Evolutionary conservation across 116 monocot species (phyloP).

Genomic region (Iris pallida): DNA sequence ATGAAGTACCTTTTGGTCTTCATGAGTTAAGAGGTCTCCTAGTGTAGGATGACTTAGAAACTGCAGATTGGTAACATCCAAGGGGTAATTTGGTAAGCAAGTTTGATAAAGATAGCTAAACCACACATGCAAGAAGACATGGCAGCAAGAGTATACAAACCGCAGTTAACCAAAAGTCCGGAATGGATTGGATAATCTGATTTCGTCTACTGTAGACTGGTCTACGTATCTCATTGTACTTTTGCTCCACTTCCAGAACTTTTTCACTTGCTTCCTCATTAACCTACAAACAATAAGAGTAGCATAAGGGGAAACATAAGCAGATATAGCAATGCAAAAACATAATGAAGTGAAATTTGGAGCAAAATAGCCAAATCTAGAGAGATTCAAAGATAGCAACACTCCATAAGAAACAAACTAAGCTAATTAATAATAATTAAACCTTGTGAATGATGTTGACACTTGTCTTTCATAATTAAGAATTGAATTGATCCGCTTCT

Average conservation of each 20-base stretch:
- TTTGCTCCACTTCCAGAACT: slow-evolving; percentile 82
- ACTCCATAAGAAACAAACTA: no score
- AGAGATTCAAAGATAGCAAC: no score
- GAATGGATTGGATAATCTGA: slow-evolving; percentile 67
- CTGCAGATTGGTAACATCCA: slow-evolving; percentile 22
- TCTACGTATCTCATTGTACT: slow-evolving; percentile 80
- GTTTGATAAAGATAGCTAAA: neutral
- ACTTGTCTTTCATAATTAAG: no score
- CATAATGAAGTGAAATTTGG: no score
- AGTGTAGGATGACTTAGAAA: slow-evolving; percentile 86
- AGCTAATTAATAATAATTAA: no score
- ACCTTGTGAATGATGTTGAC: no score
- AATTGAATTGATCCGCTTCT: no score
- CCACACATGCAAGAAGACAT: neutral
- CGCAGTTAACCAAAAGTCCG: slow-evolving; percentile 90
- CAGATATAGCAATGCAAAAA: no score
- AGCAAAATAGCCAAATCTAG: no score
- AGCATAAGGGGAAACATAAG: neutral
- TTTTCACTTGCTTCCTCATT: slow-evolving; percentile 88
- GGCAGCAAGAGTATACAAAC: slow-evolving; percentile 23
- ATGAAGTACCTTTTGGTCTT: slow-evolving; percentile 68
- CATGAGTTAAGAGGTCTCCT: slow-evolving; percentile 59
- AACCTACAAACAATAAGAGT: slow-evolving; percentile 26
- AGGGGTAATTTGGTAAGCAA: neutral
- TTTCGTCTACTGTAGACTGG: slow-evolving; percentile 61